Conservation (phyloP, 179 eudicot species). For the Spergularia azorica region DNA sequence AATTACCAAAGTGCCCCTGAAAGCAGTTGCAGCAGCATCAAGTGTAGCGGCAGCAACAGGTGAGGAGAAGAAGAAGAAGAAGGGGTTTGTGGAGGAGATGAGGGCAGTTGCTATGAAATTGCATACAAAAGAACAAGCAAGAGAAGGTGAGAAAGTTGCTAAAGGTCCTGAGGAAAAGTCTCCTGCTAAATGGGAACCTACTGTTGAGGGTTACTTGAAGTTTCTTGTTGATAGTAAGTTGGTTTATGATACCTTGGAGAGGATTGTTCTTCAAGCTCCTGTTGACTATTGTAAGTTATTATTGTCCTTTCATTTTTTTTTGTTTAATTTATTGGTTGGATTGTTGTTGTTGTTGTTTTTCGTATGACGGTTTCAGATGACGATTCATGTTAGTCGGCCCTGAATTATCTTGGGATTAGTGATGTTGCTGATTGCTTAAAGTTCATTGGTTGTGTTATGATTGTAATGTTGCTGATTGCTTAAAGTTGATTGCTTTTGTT, state of each 20-base stretch:
- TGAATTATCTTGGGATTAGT: too few relatives aligned
- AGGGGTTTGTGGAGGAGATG: slow-evolving; percentile 97
- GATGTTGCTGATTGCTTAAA: too few relatives aligned
- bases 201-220: slow-evolving; percentile 78
- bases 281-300: slow-evolving; percentile 68
- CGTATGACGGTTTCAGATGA: too few relatives aligned
- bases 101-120: slow-evolving; percentile 91
- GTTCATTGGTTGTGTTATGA: too few relatives aligned
- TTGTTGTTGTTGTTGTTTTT: too few relatives aligned
- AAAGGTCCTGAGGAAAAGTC: slow-evolving; percentile 59
- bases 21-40: slow-evolving; percentile 19
- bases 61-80: slow-evolving; percentile 50
- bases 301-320: neutral
- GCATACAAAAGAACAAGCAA: slow-evolving; percentile 85
- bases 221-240: slow-evolving; percentile 88
- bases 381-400: too few relatives aligned
- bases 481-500: too few relatives aligned
- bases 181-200: slow-evolving; percentile 79
- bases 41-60: slow-evolving; percentile 40
- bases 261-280: slow-evolving; percentile 65
- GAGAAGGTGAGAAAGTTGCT: slow-evolving; percentile 77
- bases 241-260: slow-evolving; percentile 84
- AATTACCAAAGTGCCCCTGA: slow-evolving; percentile 31
- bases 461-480: neutral
- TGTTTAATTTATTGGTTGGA: slow-evolving; percentile 2